These are phyloP conservation scores for Candida insectorum DNA, from an alignment of 805 yeast species.

Conservation along the genomic window DNA sequence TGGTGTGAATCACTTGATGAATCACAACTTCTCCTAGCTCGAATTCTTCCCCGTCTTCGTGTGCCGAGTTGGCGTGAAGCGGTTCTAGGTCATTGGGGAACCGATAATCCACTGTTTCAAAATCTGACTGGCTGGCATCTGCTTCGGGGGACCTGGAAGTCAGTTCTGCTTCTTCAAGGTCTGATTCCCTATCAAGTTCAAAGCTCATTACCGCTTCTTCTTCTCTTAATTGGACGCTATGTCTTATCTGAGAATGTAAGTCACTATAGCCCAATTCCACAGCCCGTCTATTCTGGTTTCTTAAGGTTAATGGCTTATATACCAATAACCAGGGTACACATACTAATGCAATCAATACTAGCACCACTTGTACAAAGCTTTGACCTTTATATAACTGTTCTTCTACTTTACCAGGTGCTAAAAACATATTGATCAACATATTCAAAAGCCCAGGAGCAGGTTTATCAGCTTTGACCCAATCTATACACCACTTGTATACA, in stretches of 20 bases:
- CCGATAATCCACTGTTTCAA: conserved; percentile 17
- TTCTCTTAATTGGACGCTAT: conserved; percentile 35
- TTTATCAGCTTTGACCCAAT: conserved; percentile 60
- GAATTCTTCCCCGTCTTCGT: conserved; percentile 33
- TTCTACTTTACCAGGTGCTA: conserved; percentile 67
- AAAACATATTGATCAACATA: conserved; percentile 73
- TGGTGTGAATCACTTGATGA: conserved; percentile 78
- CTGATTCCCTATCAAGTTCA: conserved; percentile 8
- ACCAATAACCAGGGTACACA: conserved; percentile 76
- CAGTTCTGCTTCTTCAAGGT: conserved; percentile 4
- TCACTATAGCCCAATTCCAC: conserved; percentile 36
- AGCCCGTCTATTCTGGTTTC: conserved; percentile 35
- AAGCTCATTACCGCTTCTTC: conserved; percentile 34
- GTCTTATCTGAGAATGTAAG: conserved; percentile 26
- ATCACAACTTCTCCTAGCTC: conserved; percentile 67
- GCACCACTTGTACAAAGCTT: conserved; percentile 53
- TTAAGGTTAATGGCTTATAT: conserved; percentile 55
- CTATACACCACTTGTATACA: conserved; percentile 70
- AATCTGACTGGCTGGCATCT: conserved; percentile 15
- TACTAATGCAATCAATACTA: conserved; percentile 55
- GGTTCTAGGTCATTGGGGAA: conserved; percentile 43
- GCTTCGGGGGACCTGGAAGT: too few relatives aligned
- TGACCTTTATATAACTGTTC: conserved; percentile 68
- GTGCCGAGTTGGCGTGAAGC: conserved; percentile 28
- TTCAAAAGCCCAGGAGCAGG: conserved; percentile 73